Evolutionary conservation across 2,329 filamentous ascomycete species (phyloP).

Genomic region (Endothia cerciana): DNA sequence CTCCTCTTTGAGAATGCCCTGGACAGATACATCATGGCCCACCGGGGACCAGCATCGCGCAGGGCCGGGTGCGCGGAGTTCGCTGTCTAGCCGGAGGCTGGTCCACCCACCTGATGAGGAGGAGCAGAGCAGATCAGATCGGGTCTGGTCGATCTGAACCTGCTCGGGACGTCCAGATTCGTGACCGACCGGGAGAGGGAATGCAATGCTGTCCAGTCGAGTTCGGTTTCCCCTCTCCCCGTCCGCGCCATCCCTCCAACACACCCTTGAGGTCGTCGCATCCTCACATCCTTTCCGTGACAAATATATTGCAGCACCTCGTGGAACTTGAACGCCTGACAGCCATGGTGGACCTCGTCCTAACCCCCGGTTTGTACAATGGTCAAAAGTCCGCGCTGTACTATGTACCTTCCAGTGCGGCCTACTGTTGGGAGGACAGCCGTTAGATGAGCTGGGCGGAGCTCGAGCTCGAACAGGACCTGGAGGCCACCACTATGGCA

Average conservation of each 20-base stretch:
- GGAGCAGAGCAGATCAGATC: background rate
- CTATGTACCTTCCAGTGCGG: background rate
- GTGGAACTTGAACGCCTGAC: background rate
- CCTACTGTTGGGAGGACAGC: background rate
- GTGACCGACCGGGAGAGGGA: background rate
- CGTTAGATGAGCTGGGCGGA: background rate
- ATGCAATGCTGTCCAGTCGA: background rate
- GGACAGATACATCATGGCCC: too few species aligned
- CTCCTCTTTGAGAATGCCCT: background rate
- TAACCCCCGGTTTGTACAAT: background rate
- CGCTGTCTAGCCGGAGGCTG: background rate
- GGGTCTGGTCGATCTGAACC: background rate
- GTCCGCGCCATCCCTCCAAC: too few species aligned
- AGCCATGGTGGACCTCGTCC: background rate
- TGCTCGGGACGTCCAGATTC: conserved; percentile 1
- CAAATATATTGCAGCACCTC: background rate
- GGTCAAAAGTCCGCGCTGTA: background rate
- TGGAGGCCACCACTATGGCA: too few species aligned
- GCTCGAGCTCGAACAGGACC: background rate
- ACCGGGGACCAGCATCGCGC: background rate
- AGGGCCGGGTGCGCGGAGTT: background rate
- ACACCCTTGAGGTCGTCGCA: background rate
- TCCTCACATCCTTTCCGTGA: background rate
- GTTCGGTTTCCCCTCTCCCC: too few species aligned
- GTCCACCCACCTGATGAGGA: background rate